Evolutionary conservation across 306 rosid genomes (phyloP).

Genomic region (Gynostemma pentaphyllum): DNA sequence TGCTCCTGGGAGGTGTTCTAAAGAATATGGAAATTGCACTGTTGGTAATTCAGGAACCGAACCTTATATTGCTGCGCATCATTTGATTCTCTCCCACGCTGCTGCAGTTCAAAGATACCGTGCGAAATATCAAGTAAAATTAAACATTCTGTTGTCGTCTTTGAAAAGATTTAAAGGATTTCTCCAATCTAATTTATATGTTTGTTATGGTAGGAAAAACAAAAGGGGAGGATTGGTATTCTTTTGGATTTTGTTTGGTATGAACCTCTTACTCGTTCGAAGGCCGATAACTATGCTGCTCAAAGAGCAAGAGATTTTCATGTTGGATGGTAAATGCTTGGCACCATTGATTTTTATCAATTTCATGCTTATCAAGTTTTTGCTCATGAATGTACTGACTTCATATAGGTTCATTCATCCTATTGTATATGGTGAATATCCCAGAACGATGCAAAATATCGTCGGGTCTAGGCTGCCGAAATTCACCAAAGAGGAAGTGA

Average conservation of each 20-base stretch:
- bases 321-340: slow-evolving; percentile 62
- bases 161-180: background rate
- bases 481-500: slow-evolving; percentile 66
- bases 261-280: slow-evolving; percentile 77
- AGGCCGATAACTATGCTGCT: slow-evolving; percentile 82
- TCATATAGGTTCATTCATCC: slow-evolving; percentile 80
- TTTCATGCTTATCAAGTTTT: background rate
- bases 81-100: slow-evolving; percentile 74
- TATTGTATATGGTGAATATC: slow-evolving; percentile 81
- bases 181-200: background rate
- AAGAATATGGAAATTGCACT: slow-evolving; percentile 65
- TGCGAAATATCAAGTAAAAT: slow-evolving; percentile 53
- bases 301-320: slow-evolving; percentile 96
- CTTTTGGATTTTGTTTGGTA: slow-evolving; percentile 87
- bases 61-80: slow-evolving; percentile 76
- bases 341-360: background rate
- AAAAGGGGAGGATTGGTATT: slow-evolving; percentile 75
- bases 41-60: slow-evolving; percentile 77
- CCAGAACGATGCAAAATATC: slow-evolving; percentile 59
- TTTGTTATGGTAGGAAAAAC: slow-evolving; percentile 39
- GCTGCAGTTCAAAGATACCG: slow-evolving; percentile 82
- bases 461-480: slow-evolving; percentile 80
- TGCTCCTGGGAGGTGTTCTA: slow-evolving; percentile 94
- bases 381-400: background rate
- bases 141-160: background rate